phyloP scores from a whole-genome alignment of 495 filamentous ascomycete species.

The Neurospora hispaniola region DNA sequence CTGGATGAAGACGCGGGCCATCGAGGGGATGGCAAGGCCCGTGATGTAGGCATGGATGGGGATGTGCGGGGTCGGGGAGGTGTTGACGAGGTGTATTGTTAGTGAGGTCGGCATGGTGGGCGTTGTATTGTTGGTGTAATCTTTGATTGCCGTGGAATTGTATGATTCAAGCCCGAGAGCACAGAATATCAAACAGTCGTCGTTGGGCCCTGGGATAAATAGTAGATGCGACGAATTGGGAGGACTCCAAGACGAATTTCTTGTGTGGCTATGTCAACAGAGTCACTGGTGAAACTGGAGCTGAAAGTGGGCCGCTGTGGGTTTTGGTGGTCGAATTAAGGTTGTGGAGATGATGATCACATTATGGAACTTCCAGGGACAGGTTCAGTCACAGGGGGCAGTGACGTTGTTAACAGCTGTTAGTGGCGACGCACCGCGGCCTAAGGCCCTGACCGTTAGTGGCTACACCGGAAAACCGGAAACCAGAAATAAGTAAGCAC shows the following conservation, averaged over 20 bases:
- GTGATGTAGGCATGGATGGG: slow-evolving; percentile 32
- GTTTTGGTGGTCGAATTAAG: neutral
- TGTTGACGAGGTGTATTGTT: slow-evolving; percentile 28
- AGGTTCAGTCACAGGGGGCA: neutral
- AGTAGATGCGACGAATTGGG: neutral
- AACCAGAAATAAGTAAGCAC: neutral
- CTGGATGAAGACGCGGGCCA: slow-evolving; percentile 26
- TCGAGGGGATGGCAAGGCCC: slow-evolving; percentile 29
- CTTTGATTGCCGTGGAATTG: neutral
- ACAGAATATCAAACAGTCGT: neutral
- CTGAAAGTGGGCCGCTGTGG: neutral
- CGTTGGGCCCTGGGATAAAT: neutral
- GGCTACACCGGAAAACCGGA: neutral
- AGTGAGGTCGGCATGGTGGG: slow-evolving; percentile 30
- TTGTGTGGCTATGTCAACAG: neutral
- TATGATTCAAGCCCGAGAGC: neutral
- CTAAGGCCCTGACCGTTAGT: neutral
- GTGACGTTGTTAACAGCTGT: neutral
- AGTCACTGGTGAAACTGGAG: neutral
- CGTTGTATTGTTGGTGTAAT: neutral
- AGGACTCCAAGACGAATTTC: neutral
- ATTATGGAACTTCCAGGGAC: neutral
- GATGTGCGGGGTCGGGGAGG: slow-evolving; percentile 16
- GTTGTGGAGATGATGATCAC: neutral
- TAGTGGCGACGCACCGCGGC: neutral